Base-by-base conservation (phyloP, 2,329 filamentous ascomycete species). In the Septoria linicola region DNA sequence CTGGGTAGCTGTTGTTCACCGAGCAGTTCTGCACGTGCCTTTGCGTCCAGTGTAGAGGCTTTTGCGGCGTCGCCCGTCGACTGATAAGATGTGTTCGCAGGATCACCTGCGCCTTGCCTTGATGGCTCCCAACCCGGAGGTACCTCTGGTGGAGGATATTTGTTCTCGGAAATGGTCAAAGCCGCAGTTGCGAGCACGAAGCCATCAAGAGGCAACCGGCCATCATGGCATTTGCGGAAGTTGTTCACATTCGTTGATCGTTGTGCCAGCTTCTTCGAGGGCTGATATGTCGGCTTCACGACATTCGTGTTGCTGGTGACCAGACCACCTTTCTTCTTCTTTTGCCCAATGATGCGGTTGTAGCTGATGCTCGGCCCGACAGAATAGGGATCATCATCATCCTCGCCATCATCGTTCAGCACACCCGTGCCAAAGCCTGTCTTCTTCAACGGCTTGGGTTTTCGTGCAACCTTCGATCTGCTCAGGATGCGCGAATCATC, bases 311-410 rank as follows among this genome's bases (percentile, higher is more conserved):
- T 65, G 43, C 54, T 64, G 10, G 63, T 53, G 8, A 59, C 48
- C 13, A 67, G 44, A 1, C 63, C 72, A 21, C 63, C 63, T 67
- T 89, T 91, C 68, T 85, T 87, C 69, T 88, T 95, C 57, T 91
- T 86, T 0, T 85, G 87, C 14, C 89, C 90, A 53, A 96, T 82
- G 4, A 85, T 79, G 34, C 84, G 82, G 62, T 88, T 95, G 70
- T 95, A 96, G 10, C 85, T 89, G 67, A 96, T 95, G 59, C 84
- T 86, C 0, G 93, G 93, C 0, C 92, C 92, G 46, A 97, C 85
- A 51, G 92, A 88, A 66, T 96, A 97, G 0, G 89, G 88, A 63
- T 96, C 91, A 63, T 97, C 93, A 39, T 96, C 91, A 60, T 97
- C 93, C 3, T 92, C 96, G 8, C 90, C 91, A 16, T 85, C 93